A percentile compares a stretch with the other conserved stretches of the same genome.
These are phyloP conservation scores for Malassezia psittaci DNA, from an alignment of 1,284 basidiomycete species.

Conservation along the genomic window DNA sequence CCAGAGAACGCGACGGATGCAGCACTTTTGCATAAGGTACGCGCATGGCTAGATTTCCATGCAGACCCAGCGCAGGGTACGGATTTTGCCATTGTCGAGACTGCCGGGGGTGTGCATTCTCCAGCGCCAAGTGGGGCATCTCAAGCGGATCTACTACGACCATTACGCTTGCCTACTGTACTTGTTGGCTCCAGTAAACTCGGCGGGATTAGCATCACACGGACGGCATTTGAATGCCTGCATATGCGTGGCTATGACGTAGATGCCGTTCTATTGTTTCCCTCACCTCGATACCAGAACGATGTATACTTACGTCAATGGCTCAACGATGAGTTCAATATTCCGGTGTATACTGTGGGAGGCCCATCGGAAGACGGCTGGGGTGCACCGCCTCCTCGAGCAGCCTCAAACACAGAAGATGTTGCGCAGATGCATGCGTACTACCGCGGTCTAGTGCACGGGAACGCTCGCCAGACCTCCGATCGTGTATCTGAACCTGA, in stretches of 20 bases:
- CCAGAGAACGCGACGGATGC: slow-evolving; percentile 50
- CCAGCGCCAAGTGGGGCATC: slow-evolving; percentile 76
- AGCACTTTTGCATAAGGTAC: slow-evolving; percentile 61
- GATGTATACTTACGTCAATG: slow-evolving; percentile 69
- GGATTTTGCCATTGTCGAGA: slow-evolving; percentile 68
- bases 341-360: slow-evolving; percentile 51
- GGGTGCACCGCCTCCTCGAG: slow-evolving; percentile 47
- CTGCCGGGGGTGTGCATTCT: slow-evolving; percentile 90
- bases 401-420: slow-evolving; percentile 54
- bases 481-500: not conserved
- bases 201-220: slow-evolving; percentile 88
- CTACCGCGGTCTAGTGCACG: slow-evolving; percentile 53
- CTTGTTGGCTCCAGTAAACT: slow-evolving; percentile 78
- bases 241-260: slow-evolving; percentile 78
- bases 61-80: not conserved
- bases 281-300: slow-evolving; percentile 56
- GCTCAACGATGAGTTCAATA: slow-evolving; percentile 58
- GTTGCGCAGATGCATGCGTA: slow-evolving; percentile 58
- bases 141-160: slow-evolving; percentile 53
- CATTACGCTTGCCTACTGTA: slow-evolving; percentile 70
- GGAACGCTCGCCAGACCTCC: not conserved
- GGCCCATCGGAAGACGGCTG: slow-evolving; percentile 20
- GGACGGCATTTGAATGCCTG: slow-evolving; percentile 84
- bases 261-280: slow-evolving; percentile 78
- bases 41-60: slow-evolving; percentile 54